Conservation (phyloP, 805 yeast genomes). For the Kuraishia ogatae region DNA sequence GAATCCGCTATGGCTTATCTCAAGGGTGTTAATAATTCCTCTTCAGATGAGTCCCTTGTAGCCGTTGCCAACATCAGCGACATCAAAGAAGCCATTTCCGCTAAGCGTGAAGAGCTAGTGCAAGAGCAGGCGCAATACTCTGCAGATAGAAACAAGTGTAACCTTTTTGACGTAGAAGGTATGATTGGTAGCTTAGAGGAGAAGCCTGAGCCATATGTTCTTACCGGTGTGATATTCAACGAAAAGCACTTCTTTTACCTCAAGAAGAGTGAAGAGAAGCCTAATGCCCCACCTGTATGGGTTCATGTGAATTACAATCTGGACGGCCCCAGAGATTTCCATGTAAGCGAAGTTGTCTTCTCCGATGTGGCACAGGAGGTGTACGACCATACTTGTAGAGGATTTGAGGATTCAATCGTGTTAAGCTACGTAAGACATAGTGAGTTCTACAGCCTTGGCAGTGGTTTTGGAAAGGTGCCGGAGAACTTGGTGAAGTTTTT, state of each 20-base stretch:
- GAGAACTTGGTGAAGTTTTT: slow-evolving; percentile 20
- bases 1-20: slow-evolving; percentile 18
- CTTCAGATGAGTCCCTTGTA: slow-evolving; percentile 10
- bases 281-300: slow-evolving; percentile 18
- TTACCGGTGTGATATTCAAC: slow-evolving; percentile 27
- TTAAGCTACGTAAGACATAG: slow-evolving; percentile 24
- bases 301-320: slow-evolving; percentile 17
- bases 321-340: slow-evolving; percentile 18
- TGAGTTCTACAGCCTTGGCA: slow-evolving; percentile 8
- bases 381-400: slow-evolving; percentile 11
- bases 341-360: slow-evolving; percentile 12
- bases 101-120: slow-evolving; percentile 5
- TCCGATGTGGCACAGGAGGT: slow-evolving; percentile 15
- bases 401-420: slow-evolving; percentile 22
- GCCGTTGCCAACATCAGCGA: slow-evolving; percentile 4
- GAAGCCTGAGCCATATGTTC: slow-evolving; percentile 26
- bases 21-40: slow-evolving; percentile 4
- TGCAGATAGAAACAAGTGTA: slow-evolving; percentile 10
- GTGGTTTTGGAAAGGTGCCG: slow-evolving; percentile 10
- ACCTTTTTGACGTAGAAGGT: slow-evolving; percentile 17
- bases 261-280: slow-evolving; percentile 9
- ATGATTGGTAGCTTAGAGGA: slow-evolving; percentile 14
- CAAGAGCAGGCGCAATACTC: slow-evolving; percentile 9
- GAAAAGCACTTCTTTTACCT: slow-evolving; percentile 22
- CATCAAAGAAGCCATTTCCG: slow-evolving; percentile 8